phyloP scores from a whole-genome alignment of 345 rosid species.

The Rhizophora apiculata region DNA sequence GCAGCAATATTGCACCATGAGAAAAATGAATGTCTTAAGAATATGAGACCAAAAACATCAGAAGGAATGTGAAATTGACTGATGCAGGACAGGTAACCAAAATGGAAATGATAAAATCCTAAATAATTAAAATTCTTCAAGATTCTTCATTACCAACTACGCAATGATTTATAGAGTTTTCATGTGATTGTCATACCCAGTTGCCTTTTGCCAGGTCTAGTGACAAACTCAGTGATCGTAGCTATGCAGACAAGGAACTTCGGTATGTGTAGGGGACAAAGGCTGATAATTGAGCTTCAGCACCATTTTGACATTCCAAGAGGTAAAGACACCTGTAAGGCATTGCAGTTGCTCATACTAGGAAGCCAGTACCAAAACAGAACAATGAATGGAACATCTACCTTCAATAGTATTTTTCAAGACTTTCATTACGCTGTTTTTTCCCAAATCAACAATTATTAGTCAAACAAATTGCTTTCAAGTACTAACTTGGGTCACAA shows the following conservation, averaged over 20 bases:
- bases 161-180: neutral
- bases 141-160: too few species aligned
- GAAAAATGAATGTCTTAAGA: neutral
- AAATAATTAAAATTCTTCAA: too few species aligned
- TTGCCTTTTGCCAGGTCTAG: constrained; percentile 4
- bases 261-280: neutral
- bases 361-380: neutral
- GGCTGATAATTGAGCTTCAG: neutral
- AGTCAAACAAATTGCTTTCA: neutral
- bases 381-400: neutral
- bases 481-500: neutral
- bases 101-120: too few species aligned
- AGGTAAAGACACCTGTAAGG: neutral
- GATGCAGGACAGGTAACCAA: too few species aligned
- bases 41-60: neutral
- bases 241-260: neutral
- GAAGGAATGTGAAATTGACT: neutral
- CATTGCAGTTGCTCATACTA: neutral
- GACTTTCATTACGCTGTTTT: neutral
- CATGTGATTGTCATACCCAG: neutral
- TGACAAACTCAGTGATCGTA: neutral
- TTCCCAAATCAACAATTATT: neutral
- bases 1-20: neutral
- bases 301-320: neutral
- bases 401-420: neutral